Percentiles rank a stretch among this genome's conserved stretches.
Evolutionary conservation across 2,329 filamentous ascomycete species (phyloP).

Genomic region (Aspergillus transmontanensis): DNA sequence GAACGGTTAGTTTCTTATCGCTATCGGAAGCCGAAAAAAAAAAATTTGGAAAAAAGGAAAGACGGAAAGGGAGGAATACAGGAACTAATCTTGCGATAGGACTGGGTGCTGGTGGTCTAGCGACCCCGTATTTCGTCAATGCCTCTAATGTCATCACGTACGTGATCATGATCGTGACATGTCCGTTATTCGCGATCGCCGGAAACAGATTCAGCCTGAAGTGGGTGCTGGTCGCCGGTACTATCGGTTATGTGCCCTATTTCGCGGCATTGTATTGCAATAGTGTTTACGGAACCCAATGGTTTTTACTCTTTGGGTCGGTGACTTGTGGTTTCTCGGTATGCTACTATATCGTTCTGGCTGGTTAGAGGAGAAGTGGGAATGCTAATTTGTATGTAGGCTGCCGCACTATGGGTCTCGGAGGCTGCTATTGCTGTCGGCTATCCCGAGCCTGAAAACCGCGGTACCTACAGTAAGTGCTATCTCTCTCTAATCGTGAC

Average conservation of each 20-base stretch:
- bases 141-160: constrained; percentile 48
- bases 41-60: neutral
- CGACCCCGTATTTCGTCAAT: constrained; percentile 36
- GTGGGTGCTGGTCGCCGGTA: constrained; percentile 43
- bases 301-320: neutral
- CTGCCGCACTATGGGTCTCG: neutral
- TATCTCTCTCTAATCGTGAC: neutral
- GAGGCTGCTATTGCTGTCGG: constrained; percentile 2
- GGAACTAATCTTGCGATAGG: neutral
- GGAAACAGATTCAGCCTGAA: constrained; percentile 44
- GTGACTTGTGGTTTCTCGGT: constrained; percentile 4
- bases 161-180: constrained; percentile 52
- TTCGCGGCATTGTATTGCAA: constrained; percentile 44
- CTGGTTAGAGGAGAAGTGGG: neutral
- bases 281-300: neutral
- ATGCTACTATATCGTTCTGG: neutral
- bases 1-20: neutral
- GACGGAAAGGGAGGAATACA: neutral
- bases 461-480: neutral
- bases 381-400: neutral
- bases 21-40: neutral
- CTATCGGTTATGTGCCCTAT: constrained; percentile 49
- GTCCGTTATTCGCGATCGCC: constrained; percentile 43
- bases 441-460: neutral
- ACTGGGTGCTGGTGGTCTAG: neutral